These are phyloP conservation scores for Spencermartinsiella europaea DNA, from an alignment of 805 yeast species.

Conservation along the genomic window DNA sequence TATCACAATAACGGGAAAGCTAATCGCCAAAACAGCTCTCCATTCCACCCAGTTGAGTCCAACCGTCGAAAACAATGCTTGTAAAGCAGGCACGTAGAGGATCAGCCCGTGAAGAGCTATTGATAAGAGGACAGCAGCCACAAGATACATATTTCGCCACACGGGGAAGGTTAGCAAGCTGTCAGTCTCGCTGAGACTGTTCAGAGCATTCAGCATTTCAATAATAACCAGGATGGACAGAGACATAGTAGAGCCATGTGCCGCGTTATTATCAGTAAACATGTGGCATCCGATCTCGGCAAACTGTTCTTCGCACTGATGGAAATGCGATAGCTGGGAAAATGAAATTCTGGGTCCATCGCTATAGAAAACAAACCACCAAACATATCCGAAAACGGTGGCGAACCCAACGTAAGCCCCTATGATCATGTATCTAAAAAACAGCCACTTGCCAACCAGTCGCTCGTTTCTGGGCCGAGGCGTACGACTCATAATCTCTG, in stretches of 20 bases:
- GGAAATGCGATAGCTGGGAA: conserved; percentile 34
- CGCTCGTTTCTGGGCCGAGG: conserved; percentile 38
- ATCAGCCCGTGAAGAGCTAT: conserved; percentile 33
- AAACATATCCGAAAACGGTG: conserved; percentile 39
- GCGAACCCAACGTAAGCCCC: conserved; percentile 39
- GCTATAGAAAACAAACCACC: conserved; percentile 35
- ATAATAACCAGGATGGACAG: conserved; percentile 37
- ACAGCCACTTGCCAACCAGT: conserved; percentile 35
- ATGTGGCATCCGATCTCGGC: conserved; percentile 35
- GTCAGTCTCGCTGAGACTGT: conserved; percentile 37
- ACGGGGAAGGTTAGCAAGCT: conserved; percentile 35
- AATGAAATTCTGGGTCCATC: conserved; percentile 37
- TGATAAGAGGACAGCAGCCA: conserved; percentile 35
- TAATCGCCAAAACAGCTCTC: conserved; percentile 33
- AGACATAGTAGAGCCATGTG: conserved; percentile 37
- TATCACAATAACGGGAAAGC: conserved; percentile 35
- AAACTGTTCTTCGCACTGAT: conserved; percentile 30
- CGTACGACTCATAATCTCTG: conserved; percentile 35
- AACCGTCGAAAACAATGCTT: conserved; percentile 32
- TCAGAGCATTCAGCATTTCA: conserved; percentile 40
- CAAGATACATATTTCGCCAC: conserved; percentile 36
- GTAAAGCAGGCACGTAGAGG: conserved; percentile 34
- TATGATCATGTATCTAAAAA: conserved; percentile 36
- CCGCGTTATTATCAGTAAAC: conserved; percentile 27
- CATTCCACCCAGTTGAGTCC: conserved; percentile 34